phyloP scores from a whole-genome alignment of 805 yeast genomes.

The Metschnikowia drakensbergensis region DNA sequence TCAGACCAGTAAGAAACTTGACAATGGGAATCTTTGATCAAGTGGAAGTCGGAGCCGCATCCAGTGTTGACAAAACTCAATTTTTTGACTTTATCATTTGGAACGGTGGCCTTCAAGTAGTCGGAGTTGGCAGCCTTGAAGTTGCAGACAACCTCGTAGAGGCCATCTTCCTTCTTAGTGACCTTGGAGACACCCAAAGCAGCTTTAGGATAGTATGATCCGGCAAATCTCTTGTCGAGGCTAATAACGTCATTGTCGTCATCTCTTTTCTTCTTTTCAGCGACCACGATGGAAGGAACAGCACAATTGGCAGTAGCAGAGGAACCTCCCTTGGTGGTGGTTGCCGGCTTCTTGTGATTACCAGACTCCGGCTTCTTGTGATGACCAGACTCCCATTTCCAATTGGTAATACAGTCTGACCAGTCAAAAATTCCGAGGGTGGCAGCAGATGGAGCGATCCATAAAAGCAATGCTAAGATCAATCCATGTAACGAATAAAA shows the following conservation, averaged over 20 bases:
- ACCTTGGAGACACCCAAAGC: slow-evolving; percentile 7
- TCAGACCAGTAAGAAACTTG: slow-evolving; percentile 3
- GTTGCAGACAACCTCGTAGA: slow-evolving; percentile 8
- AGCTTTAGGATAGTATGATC: slow-evolving; percentile 5
- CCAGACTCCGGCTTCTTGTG: not conserved
- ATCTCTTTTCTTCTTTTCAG: slow-evolving; percentile 2
- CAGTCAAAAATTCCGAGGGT: slow-evolving; percentile 2
- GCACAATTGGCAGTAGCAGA: slow-evolving; percentile 1
- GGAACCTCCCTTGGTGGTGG: not conserved
- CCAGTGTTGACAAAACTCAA: slow-evolving; percentile 8
- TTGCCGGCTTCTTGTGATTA: not conserved
- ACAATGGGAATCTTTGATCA: slow-evolving; percentile 1
- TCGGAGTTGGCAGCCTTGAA: slow-evolving; percentile 7
- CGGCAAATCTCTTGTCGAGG: not conserved
- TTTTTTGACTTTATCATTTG: slow-evolving; percentile 2
- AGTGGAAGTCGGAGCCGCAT: slow-evolving; percentile 5
- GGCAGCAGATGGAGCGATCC: slow-evolving; percentile 2
- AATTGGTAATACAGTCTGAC: not conserved
- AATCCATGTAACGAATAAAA: not conserved
- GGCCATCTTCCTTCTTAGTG: slow-evolving; percentile 1
- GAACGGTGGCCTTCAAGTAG: not conserved
- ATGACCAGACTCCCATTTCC: not conserved
- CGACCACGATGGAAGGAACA: not conserved
- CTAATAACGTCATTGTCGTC: not conserved
- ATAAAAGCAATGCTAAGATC: slow-evolving; percentile 2